A percentile compares a stretch with the other conserved stretches of the same genome.
These are phyloP conservation scores for Aquilaria sinensis DNA, from an alignment of 345 rosid species.

Conservation along the genomic window DNA sequence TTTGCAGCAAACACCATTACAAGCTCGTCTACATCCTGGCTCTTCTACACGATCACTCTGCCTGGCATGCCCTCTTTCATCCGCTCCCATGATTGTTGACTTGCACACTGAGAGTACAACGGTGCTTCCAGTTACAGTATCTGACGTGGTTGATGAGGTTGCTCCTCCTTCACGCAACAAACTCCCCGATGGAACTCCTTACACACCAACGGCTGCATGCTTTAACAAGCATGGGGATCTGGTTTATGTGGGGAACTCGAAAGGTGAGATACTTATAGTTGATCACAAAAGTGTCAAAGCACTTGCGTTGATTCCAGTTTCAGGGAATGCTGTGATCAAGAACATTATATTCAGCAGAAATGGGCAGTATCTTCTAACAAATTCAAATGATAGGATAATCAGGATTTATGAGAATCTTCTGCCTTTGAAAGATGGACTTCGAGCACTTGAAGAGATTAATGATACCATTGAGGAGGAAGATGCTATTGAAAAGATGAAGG, in stretches of 20 bases:
- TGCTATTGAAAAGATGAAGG: slow-evolving; percentile 65
- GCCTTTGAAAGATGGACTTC: slow-evolving; percentile 59
- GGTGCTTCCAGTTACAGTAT: slow-evolving; percentile 56
- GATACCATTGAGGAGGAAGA: slow-evolving; percentile 43
- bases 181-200: slow-evolving; percentile 53
- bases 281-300: slow-evolving; percentile 62
- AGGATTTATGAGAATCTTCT: slow-evolving; percentile 93
- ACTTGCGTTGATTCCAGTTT: slow-evolving; percentile 60
- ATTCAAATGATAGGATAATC: slow-evolving; percentile 85
- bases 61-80: slow-evolving; percentile 86
- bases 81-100: slow-evolving; percentile 91
- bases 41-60: slow-evolving; percentile 77
- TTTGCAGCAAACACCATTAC: slow-evolving; percentile 75
- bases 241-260: slow-evolving; percentile 89
- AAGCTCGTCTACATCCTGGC: slow-evolving; percentile 85
- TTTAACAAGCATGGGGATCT: slow-evolving; percentile 93
- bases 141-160: slow-evolving; percentile 52
- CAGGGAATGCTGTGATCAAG: slow-evolving; percentile 71
- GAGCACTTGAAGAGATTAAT: slow-evolving; percentile 37
- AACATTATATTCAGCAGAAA: slow-evolving; percentile 86
- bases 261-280: slow-evolving; percentile 86
- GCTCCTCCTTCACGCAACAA: slow-evolving; percentile 65
- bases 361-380: slow-evolving; percentile 90
- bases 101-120: slow-evolving; percentile 57
- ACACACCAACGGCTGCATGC: slow-evolving; percentile 89